A percentile compares a stretch with the other conserved stretches of the same genome.
These are phyloP conservation scores for Camellia lanceoleosa DNA, from an alignment of 148 eudicot species.

Conservation along the genomic window DNA sequence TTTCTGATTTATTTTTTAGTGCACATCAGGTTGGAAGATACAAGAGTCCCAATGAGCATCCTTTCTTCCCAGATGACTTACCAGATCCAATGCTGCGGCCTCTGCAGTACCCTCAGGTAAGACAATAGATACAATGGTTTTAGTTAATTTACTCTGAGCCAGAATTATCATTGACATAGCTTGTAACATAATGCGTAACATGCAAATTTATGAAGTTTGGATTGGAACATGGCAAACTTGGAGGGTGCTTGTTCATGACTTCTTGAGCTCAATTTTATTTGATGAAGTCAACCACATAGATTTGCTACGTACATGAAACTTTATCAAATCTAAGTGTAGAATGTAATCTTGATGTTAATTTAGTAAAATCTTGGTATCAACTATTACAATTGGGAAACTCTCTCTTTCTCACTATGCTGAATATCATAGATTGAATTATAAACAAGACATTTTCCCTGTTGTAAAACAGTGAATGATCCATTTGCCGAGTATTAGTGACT, in stretches of 20 bases:
- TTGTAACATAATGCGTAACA: not conserved
- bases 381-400: not conserved
- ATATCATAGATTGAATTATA: not conserved
- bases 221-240: not conserved
- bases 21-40: conserved; percentile 74
- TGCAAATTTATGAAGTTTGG: not conserved
- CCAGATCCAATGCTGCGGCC: conserved; percentile 80
- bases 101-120: conserved; percentile 78
- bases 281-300: not conserved
- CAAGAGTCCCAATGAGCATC: conserved; percentile 90
- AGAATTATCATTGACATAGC: not conserved
- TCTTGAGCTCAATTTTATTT: conserved; percentile 1
- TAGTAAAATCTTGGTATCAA: not conserved
- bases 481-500: too few relatives aligned
- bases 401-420: not conserved
- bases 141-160: not conserved
- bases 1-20: conserved; percentile 12
- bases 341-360: not conserved
- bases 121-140: not conserved
- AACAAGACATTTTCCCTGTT: not conserved
- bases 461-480: too few relatives aligned
- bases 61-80: conserved; percentile 77
- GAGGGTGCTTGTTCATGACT: not conserved
- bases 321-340: not conserved
- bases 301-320: not conserved